Evolutionary conservation across 495 filamentous ascomycete genomes (phyloP), one percentile per base, ranked within the genome.

Genomic region (Aspergillus cavernicola): DNA sequence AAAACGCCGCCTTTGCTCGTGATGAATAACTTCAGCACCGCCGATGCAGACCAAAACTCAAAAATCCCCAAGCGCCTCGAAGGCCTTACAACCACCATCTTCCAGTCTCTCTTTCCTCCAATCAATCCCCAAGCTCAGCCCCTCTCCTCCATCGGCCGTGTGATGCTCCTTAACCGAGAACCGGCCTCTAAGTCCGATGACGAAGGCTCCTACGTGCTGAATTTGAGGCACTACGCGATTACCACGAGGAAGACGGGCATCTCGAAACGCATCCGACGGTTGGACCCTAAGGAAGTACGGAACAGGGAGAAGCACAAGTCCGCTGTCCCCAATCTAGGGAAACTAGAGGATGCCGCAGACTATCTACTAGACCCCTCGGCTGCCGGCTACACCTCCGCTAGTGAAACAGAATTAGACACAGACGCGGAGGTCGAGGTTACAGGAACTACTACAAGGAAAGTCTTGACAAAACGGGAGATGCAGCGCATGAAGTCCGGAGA

Each of bases 381-480:
- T 12, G 87, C 85, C 19, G 92, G 92, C 1, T 99, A 96, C 64
- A 86, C 90, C 58, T 93, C 90, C 10, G 96, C 89, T 1, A 92
- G 87, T 62, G 93, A 95, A 39, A 92, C 87, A 42, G 95, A 99
- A 59, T 68, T 88, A 39, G 95, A 97, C 35, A 96, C 92, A 1
- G 95, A 97, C 64, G 92, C 90, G 29, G 93, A 97, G 66, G 89
- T 99, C 32, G 95, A 99, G 62, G 81, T 99, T 24, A 71, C 92
- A 11, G 87, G 89, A 55, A 81, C 82, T 48, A 78, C 79, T 8
- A 80, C 87, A n/a, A 80, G 80, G 48, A 88, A 84, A 66, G 76
- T 87, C 10, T 69, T 92, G n/a, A 81, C 78, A 50, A 85, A 82
- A 59, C 71, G 78, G 38, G 80, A 84, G 51, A 75, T 81, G 58